Evolutionary conservation across 2,329 filamentous ascomycete genomes (phyloP).

Genomic region (Aspergillus spinulosporus): DNA sequence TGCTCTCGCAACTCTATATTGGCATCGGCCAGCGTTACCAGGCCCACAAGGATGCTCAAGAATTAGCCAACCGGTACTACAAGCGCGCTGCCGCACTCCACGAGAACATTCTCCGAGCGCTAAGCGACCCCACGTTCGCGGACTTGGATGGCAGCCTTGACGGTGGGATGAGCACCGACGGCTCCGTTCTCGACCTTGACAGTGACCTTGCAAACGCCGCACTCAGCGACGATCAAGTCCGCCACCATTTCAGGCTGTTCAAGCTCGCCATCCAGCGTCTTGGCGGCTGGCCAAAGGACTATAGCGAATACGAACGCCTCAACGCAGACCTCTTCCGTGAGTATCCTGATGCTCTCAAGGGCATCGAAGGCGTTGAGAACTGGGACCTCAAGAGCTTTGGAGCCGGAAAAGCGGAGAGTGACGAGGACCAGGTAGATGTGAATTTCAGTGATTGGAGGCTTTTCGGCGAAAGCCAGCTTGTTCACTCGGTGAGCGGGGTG

Average conservation of each 20-base stretch:
- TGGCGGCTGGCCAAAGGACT: slow-evolving; percentile 49
- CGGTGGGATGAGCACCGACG: slow-evolving; percentile 15
- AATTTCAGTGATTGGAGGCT: slow-evolving; percentile 18
- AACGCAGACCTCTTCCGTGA: slow-evolving; percentile 47
- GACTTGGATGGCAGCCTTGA: slow-evolving; percentile 22
- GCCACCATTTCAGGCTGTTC: slow-evolving; percentile 40
- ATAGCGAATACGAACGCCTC: slow-evolving; percentile 50
- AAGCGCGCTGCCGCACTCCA: slow-evolving; percentile 40
- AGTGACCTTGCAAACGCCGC: slow-evolving; percentile 7
- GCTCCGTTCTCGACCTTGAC: slow-evolving; percentile 13
- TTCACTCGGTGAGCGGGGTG: background rate
- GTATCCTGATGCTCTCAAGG: slow-evolving; percentile 44
- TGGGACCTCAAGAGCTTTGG: slow-evolving; percentile 51
- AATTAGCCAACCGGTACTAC: slow-evolving; percentile 41
- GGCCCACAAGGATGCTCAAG: slow-evolving; percentile 30
- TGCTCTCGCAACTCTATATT: slow-evolving; percentile 54
- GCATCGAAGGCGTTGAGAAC: slow-evolving; percentile 49
- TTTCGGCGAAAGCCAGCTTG: slow-evolving; percentile 6
- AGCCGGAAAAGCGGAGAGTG: slow-evolving; percentile 48
- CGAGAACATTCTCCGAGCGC: slow-evolving; percentile 40
- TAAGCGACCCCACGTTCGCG: slow-evolving; percentile 35
- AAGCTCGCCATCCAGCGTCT: slow-evolving; percentile 43
- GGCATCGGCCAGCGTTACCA: slow-evolving; percentile 39
- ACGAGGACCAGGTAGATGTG: slow-evolving; percentile 30
- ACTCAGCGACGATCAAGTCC: slow-evolving; percentile 30